Conservation (phyloP, 345 rosid genomes). For the Brassica cretica region DNA sequence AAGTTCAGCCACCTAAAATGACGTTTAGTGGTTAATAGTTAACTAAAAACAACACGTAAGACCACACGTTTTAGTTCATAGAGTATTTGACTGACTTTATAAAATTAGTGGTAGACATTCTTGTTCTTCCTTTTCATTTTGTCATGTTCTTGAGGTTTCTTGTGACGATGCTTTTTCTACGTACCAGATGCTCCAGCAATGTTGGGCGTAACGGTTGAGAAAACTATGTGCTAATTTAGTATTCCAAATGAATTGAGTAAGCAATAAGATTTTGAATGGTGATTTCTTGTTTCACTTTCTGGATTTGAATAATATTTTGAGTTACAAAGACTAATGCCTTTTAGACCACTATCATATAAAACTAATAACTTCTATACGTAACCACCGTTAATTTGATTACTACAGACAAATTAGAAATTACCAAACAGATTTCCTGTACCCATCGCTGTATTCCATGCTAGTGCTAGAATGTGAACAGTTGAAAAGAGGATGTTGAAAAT, state of each 20-base stretch:
- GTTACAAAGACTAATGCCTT: conserved; percentile 20
- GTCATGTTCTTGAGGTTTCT: conserved; percentile 41
- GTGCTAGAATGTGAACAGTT: conserved; percentile 28
- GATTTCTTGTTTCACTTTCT: conserved; percentile 29
- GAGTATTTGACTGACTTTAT: conserved; percentile 26
- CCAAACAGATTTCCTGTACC: conserved; percentile 30
- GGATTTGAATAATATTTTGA: conserved; percentile 29
- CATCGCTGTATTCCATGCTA: conserved; percentile 29
- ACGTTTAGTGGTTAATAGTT: conserved; percentile 39
- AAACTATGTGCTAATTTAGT: conserved; percentile 40
- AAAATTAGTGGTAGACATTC: conserved; percentile 28
- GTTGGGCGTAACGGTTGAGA: conserved; percentile 75
- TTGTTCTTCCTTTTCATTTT: conserved; percentile 28
- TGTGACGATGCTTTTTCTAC: conserved; percentile 27
- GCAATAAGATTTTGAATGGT: conserved; percentile 39
- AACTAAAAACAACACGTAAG: conserved; percentile 20
- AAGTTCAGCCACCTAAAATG: conserved; percentile 42
- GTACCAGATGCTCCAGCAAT: conserved; percentile 36
- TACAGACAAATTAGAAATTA: conserved; percentile 15
- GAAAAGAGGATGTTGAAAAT: conserved; percentile 2
- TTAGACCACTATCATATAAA: conserved; percentile 30
- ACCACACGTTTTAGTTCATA: conserved; percentile 31
- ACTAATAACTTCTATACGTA: conserved; percentile 26
- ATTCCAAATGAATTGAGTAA: conserved; percentile 38
- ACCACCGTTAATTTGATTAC: conserved; percentile 13